Conservation (phyloP, 2,329 filamentous ascomycete species). For the Colletotrichum noveboracense region DNA sequence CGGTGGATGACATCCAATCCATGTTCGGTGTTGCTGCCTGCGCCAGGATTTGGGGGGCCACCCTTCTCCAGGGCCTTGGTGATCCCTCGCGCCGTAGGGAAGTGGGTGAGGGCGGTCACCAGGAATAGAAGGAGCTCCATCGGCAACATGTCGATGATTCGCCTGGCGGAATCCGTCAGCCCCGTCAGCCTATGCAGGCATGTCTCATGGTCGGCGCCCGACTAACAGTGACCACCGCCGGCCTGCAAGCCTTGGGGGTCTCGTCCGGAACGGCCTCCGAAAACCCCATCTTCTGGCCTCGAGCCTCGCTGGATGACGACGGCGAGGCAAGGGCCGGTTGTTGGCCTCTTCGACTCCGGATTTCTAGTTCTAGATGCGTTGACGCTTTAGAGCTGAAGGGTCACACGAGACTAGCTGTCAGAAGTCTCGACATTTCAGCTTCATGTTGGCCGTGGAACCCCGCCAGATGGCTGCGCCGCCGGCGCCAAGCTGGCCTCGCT, state of each 20-base stretch:
- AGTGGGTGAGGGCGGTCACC: not conserved
- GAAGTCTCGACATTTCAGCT: not conserved
- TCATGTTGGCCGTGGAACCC: not conserved
- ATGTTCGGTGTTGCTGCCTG: slow-evolving; percentile 19
- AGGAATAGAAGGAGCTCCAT: slow-evolving; percentile 4
- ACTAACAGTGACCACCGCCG: not conserved
- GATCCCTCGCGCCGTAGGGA: not conserved
- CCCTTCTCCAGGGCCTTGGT: not conserved
- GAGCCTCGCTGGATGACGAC: not conserved
- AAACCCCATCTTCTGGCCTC: not conserved
- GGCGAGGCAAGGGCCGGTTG: not conserved
- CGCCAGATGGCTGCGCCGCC: not conserved
- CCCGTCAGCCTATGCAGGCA: not conserved
- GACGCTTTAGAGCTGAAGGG: not conserved
- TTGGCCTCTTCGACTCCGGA: not conserved
- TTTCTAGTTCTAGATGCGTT: not conserved
- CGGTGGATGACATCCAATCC: slow-evolving; percentile 16
- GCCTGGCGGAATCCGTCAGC: not conserved
- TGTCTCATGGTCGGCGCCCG: slow-evolving; percentile 10
- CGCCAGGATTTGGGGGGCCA: not conserved
- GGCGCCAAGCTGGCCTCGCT: not conserved
- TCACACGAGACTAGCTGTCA: not conserved
- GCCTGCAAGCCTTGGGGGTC: not conserved
- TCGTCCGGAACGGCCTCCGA: not conserved
- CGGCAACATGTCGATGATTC: not conserved